Conservation (phyloP, 129 eudicot species). For the Tanacetum coccineum region DNA sequence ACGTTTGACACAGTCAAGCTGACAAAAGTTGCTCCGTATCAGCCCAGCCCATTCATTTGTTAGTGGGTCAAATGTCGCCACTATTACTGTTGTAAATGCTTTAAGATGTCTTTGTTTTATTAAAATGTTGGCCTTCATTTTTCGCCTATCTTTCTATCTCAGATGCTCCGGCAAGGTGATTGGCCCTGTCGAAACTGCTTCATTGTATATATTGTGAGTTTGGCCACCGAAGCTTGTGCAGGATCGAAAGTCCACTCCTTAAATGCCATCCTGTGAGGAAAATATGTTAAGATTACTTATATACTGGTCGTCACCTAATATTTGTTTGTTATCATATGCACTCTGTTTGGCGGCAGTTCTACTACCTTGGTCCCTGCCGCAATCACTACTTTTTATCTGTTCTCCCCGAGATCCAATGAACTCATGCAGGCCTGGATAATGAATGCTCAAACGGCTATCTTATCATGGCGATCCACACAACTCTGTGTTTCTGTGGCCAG, state of each 20-base stretch:
- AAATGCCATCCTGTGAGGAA: slow-evolving; percentile 61
- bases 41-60: not conserved
- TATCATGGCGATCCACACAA: slow-evolving; percentile 29
- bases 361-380: slow-evolving; percentile 13
- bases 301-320: not conserved
- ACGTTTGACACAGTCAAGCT: not conserved
- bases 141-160: slow-evolving; percentile 25
- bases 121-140: slow-evolving; percentile 14
- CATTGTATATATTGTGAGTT: slow-evolving; percentile 67
- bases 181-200: slow-evolving; percentile 86
- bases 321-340: slow-evolving; percentile 12
- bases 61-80: not conserved
- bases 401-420: slow-evolving; percentile 70
- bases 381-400: slow-evolving; percentile 18
- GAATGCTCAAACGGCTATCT: slow-evolving; percentile 27
- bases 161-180: slow-evolving; percentile 87
- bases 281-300: slow-evolving; percentile 49
- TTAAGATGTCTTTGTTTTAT: slow-evolving; percentile 3
- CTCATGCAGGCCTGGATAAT: slow-evolving; percentile 52
- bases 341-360: not conserved
- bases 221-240: slow-evolving; percentile 31
- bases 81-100: slow-evolving; percentile 11
- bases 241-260: slow-evolving; percentile 30
- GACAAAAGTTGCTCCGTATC: not conserved
- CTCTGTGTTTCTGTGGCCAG: slow-evolving; percentile 51